These are phyloP conservation scores for Collybia sordida DNA, from an alignment of 768 basidiomycete species.

Conservation along the genomic window DNA sequence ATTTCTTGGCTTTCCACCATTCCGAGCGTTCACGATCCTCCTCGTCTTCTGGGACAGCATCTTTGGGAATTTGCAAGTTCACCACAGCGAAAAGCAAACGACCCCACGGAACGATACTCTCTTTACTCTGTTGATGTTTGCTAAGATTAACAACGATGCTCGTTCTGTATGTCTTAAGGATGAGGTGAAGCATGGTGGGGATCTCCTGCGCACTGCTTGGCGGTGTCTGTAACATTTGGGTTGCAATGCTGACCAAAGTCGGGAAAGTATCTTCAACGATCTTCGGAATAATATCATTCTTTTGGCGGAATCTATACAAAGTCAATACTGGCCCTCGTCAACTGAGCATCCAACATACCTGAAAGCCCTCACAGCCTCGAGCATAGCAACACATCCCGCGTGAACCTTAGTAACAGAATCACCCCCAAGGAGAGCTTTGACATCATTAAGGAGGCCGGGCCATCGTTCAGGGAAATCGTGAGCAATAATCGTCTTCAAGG, in stretches of 20 bases:
- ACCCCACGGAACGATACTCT: conserved; percentile 87
- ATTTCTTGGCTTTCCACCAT: conserved; percentile 95
- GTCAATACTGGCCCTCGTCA: background rate
- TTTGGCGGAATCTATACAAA: conserved; percentile 64
- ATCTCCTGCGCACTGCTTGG: conserved; percentile 69
- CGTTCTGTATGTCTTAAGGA: conserved; percentile 85
- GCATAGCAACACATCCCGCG: conserved; percentile 74
- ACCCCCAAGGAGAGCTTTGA: conserved; percentile 63
- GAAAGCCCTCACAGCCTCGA: conserved; percentile 80
- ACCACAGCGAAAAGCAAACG: conserved; percentile 78
- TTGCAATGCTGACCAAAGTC: conserved; percentile 71
- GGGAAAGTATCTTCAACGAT: conserved; percentile 71
- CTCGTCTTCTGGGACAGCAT: conserved; percentile 66
- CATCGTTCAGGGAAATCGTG: conserved; percentile 81
- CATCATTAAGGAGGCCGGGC: conserved; percentile 65
- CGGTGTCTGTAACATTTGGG: conserved; percentile 62
- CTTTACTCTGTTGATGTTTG: conserved; percentile 68
- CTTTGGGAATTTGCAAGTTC: conserved; percentile 65
- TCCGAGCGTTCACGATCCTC: conserved; percentile 76
- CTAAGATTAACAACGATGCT: conserved; percentile 76
- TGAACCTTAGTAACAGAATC: conserved; percentile 70
- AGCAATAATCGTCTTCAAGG: conserved; percentile 70
- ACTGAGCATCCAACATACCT: conserved; percentile 40
- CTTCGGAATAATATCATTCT: conserved; percentile 54
- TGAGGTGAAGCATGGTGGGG: conserved; percentile 81